These are phyloP conservation scores for Quercus phellos DNA, from an alignment of 331 rosid species.

Conservation along the genomic window DNA sequence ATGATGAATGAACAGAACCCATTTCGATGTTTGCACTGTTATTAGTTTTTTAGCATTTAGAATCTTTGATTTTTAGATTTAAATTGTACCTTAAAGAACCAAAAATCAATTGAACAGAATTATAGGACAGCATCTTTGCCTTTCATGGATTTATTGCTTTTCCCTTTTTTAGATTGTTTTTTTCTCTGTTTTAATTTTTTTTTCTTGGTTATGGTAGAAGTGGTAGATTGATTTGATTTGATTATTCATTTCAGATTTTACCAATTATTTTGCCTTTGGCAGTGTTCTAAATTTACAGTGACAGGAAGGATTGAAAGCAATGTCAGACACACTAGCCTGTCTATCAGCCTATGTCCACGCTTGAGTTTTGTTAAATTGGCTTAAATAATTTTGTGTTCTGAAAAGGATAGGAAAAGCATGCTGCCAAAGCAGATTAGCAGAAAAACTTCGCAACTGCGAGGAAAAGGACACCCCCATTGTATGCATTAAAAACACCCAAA, in stretches of 20 bases:
- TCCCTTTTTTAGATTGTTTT: neutral
- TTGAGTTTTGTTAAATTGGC: neutral
- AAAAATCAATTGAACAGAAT: slow-evolving; percentile 26
- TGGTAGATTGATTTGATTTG: slow-evolving; percentile 25
- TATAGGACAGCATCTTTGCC: slow-evolving; percentile 38
- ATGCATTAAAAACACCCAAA: neutral
- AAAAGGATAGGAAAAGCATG: neutral
- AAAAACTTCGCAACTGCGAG: neutral
- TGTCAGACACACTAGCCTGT: slow-evolving; percentile 3
- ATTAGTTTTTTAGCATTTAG: neutral
- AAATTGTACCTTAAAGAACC: slow-evolving; percentile 29
- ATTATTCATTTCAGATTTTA: slow-evolving; percentile 20
- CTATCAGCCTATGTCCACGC: neutral
- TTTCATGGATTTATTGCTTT: neutral
- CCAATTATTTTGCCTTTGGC: slow-evolving; percentile 17
- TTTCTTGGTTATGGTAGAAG: neutral
- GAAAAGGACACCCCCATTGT: neutral
- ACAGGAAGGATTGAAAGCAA: slow-evolving; percentile 12
- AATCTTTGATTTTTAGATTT: slow-evolving; percentile 18
- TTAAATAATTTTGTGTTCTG: neutral
- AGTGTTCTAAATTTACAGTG: neutral
- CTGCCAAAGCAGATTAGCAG: neutral
- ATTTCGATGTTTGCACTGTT: slow-evolving; percentile 21
- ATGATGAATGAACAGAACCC: slow-evolving; percentile 25
- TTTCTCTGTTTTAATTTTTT: neutral